Evolutionary conservation across 257 asterid genomes (phyloP).

Genomic region (Mentha longifolia): DNA sequence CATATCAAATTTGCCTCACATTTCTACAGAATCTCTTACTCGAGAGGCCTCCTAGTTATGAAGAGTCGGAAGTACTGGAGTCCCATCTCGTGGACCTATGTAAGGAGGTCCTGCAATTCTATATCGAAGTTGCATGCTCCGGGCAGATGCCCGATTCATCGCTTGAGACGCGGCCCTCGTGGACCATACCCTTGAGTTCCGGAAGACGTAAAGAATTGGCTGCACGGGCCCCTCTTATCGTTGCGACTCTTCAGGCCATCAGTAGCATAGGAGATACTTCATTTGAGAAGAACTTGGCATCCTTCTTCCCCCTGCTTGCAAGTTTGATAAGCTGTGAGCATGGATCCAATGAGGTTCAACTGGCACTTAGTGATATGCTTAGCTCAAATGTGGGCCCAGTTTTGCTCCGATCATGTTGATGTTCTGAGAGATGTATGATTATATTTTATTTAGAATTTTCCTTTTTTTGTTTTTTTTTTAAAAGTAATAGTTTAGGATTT

Average conservation of each 20-base stretch:
- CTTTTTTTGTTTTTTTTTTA: not conserved
- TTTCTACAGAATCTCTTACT: conserved; percentile 75
- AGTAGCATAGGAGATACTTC: conserved; percentile 72
- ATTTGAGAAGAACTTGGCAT: conserved; percentile 71
- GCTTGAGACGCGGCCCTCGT: conserved; percentile 42
- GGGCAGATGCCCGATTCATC: conserved; percentile 51
- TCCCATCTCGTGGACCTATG: conserved; percentile 80
- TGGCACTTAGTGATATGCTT: conserved; percentile 85
- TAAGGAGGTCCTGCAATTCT: conserved; percentile 75
- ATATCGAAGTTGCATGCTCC: conserved; percentile 61
- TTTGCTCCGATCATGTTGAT: conserved; percentile 81
- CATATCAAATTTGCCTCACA: conserved; percentile 90
- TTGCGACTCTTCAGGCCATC: conserved; percentile 83
- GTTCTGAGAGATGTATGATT: conserved; percentile 53
- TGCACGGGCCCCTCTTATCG: conserved; percentile 90
- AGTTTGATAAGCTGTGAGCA: conserved; percentile 92
- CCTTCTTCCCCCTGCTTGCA: conserved; percentile 81
- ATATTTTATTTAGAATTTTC: conserved; percentile 31
- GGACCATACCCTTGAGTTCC: conserved; percentile 86
- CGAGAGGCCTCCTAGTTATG: conserved; percentile 57
- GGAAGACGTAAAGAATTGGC: conserved; percentile 86
- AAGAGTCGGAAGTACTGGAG: conserved; percentile 67
- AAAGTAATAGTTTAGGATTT: conserved; percentile 38
- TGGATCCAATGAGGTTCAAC: conserved; percentile 91
- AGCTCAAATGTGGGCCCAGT: conserved; percentile 86